Evolutionary conservation across 805 yeast species (phyloP), one percentile per base, ranked within the genome.

Genomic region (Saccharomycopsis oosterbeekiorum): DNA sequence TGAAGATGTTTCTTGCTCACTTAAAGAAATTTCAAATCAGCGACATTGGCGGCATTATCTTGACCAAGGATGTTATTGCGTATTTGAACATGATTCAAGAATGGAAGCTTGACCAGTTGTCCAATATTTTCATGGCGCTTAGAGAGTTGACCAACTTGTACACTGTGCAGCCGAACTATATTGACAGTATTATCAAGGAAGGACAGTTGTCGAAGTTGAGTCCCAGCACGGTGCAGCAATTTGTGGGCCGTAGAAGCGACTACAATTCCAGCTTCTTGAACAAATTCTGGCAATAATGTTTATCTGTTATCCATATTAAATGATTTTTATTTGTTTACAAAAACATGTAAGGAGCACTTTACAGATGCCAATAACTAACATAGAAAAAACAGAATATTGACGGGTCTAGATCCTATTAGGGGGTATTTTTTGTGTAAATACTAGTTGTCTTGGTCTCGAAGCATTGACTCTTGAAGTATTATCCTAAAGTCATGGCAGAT

Each of bases 141-240:
- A 82, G 90, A 69, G 97, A 91, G 66, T 80, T 92, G 64, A 90
- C 93, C 39, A 89, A 89, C 68, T 75, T 92, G 62, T 92, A 85
- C 71, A 86, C 96, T 0, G 96, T 89, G 17, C 94, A 88, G 69
- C 87, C 93, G 1, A 88, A 88, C 61, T 78, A 89, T 67, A 75
- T 91, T 60, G 84, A 84, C 65, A 88, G 96, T 0, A 77, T 91
- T 68, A 84, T 90, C 1, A 84, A 85, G 50, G 97, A 90, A 68
- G 94, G 96, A 1, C 89, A 85, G 67, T 75, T 91, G 64, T 84
- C 85, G 1, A 78, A 78, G 61, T 77, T 89, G 70, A 85, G 84
- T 68, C 84, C 84, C 10, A 78, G 77, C 56, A 74, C 86, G 6
- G 75, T 89, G 40, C 80, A 86, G 62, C 86, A 82, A 66, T 88